Conservation (phyloP, 2,329 filamentous ascomycete species). For the Penicillium sp. region DNA sequence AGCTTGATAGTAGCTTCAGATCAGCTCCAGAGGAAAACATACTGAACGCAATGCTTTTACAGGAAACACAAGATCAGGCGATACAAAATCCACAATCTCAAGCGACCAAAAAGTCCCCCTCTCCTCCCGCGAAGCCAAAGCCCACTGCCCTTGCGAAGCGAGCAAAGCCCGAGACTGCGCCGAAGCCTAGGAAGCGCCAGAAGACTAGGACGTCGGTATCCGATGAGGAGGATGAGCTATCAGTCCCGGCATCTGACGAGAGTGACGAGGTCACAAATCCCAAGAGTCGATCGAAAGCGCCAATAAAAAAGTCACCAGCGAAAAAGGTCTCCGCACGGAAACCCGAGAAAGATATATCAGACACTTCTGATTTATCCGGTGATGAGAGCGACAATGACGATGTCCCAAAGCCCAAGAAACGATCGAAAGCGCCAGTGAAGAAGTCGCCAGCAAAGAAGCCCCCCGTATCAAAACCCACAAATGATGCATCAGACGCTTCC, state of each 20-base stretch:
- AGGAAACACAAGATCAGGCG: slow-evolving; percentile 38
- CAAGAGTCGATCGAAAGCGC: slow-evolving; percentile 17
- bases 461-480: slow-evolving; percentile 3
- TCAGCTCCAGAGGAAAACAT: neutral
- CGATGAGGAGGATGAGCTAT: slow-evolving; percentile 22
- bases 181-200: slow-evolving; percentile 36
- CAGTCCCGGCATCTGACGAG: slow-evolving; percentile 14
- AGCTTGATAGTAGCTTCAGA: neutral
- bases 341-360: slow-evolving; percentile 7
- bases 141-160: slow-evolving; percentile 31
- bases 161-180: slow-evolving; percentile 21
- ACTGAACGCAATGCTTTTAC: slow-evolving; percentile 9
- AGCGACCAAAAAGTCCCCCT: slow-evolving; percentile 12
- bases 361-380: slow-evolving; percentile 10
- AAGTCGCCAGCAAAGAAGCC: slow-evolving; percentile 15
- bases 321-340: slow-evolving; percentile 10
- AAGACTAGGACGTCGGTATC: slow-evolving; percentile 34
- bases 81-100: slow-evolving; percentile 13
- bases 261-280: slow-evolving; percentile 26
- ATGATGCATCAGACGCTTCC: slow-evolving; percentile 1
- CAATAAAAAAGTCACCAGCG: neutral
- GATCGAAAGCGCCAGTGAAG: slow-evolving; percentile 7
- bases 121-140: slow-evolving; percentile 21
- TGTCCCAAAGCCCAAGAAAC: slow-evolving; percentile 21
- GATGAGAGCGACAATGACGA: slow-evolving; percentile 28